phyloP scores from a whole-genome alignment of 345 rosid species.

The Eucalyptus curtisii region DNA sequence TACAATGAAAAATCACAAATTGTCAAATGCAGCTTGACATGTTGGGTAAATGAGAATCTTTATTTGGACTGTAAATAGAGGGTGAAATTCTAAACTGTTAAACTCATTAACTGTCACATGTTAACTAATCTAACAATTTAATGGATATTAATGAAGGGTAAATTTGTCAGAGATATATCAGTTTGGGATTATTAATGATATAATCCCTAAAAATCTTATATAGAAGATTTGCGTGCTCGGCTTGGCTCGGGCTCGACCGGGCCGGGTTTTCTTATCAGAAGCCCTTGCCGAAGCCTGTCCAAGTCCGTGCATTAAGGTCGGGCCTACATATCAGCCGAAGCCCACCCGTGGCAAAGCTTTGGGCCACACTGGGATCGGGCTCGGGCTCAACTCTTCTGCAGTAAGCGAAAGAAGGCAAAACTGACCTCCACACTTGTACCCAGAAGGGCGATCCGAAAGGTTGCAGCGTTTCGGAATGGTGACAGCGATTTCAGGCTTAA shows the following conservation, averaged over 20 bases:
- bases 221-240: neutral
- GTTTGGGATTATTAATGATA: too few relatives aligned
- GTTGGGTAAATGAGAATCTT: too few relatives aligned
- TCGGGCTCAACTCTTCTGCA: neutral
- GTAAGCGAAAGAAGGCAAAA: neutral
- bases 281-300: neutral
- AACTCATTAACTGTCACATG: too few relatives aligned
- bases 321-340: neutral
- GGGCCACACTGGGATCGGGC: neutral
- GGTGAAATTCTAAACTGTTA: too few relatives aligned
- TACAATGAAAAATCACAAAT: too few relatives aligned
- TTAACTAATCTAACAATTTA: too few relatives aligned
- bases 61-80: accelerated
- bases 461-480: slow-evolving; percentile 88
- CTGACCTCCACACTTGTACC: slow-evolving; percentile 58
- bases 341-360: neutral
- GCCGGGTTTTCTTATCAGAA: neutral
- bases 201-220: neutral
- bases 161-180: accelerated
- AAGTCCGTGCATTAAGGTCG: neutral
- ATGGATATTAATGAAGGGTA: accelerated
- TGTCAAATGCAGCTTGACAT: accelerated
- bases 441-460: slow-evolving; percentile 56
- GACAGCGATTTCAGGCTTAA: slow-evolving; percentile 55
- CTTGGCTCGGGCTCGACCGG: neutral